phyloP scores from a whole-genome alignment of 768 basidiomycete genomes.

The Tricholoma sp. region DNA sequence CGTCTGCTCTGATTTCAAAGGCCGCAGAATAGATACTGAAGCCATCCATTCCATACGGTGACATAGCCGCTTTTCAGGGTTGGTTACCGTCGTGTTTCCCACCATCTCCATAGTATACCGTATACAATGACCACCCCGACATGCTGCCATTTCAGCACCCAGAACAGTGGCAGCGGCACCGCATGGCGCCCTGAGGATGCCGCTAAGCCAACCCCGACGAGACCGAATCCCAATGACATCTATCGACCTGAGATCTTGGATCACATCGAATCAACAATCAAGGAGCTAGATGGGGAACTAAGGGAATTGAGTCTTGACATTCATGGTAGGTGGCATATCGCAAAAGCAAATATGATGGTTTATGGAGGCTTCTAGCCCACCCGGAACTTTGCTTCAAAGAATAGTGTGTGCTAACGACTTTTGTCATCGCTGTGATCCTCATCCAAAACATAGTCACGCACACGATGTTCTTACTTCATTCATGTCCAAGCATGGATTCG shows the following conservation, averaged over 20 bases:
- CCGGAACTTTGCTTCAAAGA: slow-evolving; percentile 70
- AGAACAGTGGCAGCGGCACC: slow-evolving; percentile 3
- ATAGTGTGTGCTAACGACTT: slow-evolving; percentile 33
- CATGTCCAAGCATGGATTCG: slow-evolving; percentile 61
- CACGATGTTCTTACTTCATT: slow-evolving; percentile 68
- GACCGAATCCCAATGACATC: slow-evolving; percentile 28
- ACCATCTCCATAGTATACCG: too few species aligned
- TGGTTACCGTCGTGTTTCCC: too few species aligned
- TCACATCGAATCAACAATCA: slow-evolving; percentile 52
- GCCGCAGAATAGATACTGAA: too few species aligned
- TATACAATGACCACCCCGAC: not conserved
- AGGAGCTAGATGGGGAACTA: slow-evolving; percentile 48
- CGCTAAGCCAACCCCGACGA: slow-evolving; percentile 23
- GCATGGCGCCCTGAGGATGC: slow-evolving; percentile 43
- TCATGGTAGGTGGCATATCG: slow-evolving; percentile 41
- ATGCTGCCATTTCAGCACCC: not conserved
- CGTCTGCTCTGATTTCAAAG: too few species aligned
- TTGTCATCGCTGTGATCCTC: not conserved
- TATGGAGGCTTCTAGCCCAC: slow-evolving; percentile 39
- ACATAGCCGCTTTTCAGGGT: too few species aligned
- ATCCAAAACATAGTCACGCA: slow-evolving; percentile 42
- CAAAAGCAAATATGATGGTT: not conserved
- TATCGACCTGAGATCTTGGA: slow-evolving; percentile 55
- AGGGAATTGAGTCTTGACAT: slow-evolving; percentile 64
- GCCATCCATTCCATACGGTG: too few species aligned